A percentile compares a stretch with the other conserved stretches of the same genome.
Conservation (phyloP, 2,329 filamentous ascomycete species). For the Claviceps sorghi region DNA sequence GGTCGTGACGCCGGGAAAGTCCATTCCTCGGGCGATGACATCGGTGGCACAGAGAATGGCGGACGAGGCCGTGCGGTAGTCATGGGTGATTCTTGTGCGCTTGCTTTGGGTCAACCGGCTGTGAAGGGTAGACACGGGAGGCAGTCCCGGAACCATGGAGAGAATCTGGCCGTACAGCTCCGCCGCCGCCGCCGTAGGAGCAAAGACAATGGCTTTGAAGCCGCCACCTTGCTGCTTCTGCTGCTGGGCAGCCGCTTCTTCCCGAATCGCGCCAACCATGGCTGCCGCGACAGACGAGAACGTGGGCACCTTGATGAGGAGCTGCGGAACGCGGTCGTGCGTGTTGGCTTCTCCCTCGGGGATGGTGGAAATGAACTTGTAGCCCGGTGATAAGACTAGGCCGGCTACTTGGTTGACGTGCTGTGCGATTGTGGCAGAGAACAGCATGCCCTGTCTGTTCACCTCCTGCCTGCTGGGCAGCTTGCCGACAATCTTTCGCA, state of each 20-base stretch:
- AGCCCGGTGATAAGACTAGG: conserved; percentile 51
- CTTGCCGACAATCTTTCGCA: conserved; percentile 61
- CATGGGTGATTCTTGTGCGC: conserved; percentile 45
- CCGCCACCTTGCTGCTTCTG: conserved; percentile 19
- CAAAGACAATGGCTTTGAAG: conserved; percentile 80
- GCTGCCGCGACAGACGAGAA: conserved; percentile 51
- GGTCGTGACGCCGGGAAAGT: conserved; percentile 54
- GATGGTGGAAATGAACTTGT: conserved; percentile 73
- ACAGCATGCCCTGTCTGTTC: conserved; percentile 60
- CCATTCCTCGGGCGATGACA: conserved; percentile 58
- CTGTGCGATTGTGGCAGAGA: conserved; percentile 68
- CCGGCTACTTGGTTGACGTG: conserved; percentile 66
- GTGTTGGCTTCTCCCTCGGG: conserved; percentile 60
- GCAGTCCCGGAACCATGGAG: conserved; percentile 22
- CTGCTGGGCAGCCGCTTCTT: conserved; percentile 25
- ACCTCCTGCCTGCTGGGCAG: conserved; percentile 48
- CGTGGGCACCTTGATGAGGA: conserved; percentile 50
- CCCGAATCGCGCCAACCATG: conserved; percentile 41
- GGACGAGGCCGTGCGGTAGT: conserved; percentile 37
- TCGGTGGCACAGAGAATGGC: conserved; percentile 53
- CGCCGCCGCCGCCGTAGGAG: conserved; percentile 42
- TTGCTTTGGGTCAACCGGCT: conserved; percentile 35
- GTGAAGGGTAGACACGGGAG: conserved; percentile 32
- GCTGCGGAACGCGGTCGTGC: conserved; percentile 62
- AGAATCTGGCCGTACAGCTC: conserved; percentile 36